Evolutionary conservation across 305 asterid genomes (phyloP), one percentile per base, ranked within the genome.

Genomic region (Solanum chacoense): DNA sequence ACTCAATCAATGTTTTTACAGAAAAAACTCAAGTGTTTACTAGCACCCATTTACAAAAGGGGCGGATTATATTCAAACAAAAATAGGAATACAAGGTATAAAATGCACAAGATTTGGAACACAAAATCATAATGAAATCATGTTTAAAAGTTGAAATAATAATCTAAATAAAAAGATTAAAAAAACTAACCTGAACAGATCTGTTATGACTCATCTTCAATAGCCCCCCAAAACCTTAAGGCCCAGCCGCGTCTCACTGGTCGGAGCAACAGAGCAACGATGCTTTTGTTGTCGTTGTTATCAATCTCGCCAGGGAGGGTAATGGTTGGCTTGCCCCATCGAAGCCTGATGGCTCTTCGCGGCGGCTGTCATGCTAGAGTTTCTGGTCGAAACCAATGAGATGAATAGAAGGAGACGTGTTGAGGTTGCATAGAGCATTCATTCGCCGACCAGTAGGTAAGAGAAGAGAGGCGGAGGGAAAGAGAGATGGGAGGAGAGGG

Each of bases 211-310:
- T 8, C 6, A 0, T 20, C 69, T 20, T 59, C 12, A 59, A 20
- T 8, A 20, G 11, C 69, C 69, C 69, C 69, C 12, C 11, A 8
- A 59, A 59, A 59, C 11, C 26, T 20, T 59, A 59, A 59, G 69
- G 69, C 26, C 8, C 24, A 1, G 0, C 0, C 26, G 6, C 0
- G 69, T 59, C 26, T 59, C 12, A 20, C 5, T 20, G 1, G 26
- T 59, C 6, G 0, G 11, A 59, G 26, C 2, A 2, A 0, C 11
- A 20, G 6, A 59, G 5, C 6, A 59, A 59, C 6, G 2, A 59
- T 59, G 12, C 12, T 59, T 3, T 59, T 20, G 1, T 20, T 59
- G 3, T 59, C 26, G 6, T 59, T 59, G 26, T 59, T 59, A 3
- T 8, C 69, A 1, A 20, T 59, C 26, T 59, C 6, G 0, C 1